Percentiles rank a stretch among this genome's conserved stretches.
Conservation (phyloP, 2,329 filamentous ascomycete species). For the Diaporthe helianthi region DNA sequence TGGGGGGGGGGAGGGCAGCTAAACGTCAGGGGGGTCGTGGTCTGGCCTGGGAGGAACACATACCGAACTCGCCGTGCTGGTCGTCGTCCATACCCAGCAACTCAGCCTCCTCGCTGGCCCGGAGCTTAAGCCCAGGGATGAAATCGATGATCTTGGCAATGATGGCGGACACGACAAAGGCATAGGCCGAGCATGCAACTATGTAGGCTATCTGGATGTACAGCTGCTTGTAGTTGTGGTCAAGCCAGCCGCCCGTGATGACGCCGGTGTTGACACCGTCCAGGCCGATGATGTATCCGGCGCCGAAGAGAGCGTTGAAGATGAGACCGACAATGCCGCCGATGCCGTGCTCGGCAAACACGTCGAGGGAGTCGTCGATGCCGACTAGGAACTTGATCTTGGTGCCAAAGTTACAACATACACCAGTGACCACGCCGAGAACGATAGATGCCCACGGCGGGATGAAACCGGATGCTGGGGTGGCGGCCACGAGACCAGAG, state of each 20-base stretch:
- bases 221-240: slow-evolving; percentile 76
- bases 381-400: slow-evolving; percentile 69
- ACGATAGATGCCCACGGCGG: slow-evolving; percentile 72
- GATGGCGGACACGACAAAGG: slow-evolving; percentile 76
- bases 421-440: slow-evolving; percentile 70
- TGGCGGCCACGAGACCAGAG: slow-evolving; percentile 73
- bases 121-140: slow-evolving; percentile 79
- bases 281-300: slow-evolving; percentile 74
- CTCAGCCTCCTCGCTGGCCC: slow-evolving; percentile 82
- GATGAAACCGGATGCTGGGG: slow-evolving; percentile 72
- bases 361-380: slow-evolving; percentile 76
- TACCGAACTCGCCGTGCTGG: slow-evolving; percentile 83
- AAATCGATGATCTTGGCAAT: slow-evolving; percentile 78
- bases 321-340: slow-evolving; percentile 73
- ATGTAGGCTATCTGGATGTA: slow-evolving; percentile 85
- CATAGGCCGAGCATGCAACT: slow-evolving; percentile 68
- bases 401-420: slow-evolving; percentile 72
- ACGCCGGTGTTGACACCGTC: slow-evolving; percentile 77
- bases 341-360: slow-evolving; percentile 75
- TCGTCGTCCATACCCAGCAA: slow-evolving; percentile 89
- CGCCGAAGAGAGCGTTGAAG: slow-evolving; percentile 77
- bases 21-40: not conserved
- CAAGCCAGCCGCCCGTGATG: slow-evolving; percentile 72
- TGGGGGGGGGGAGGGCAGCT: fast-evolving
- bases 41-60: not conserved